A percentile compares a stretch with the other conserved stretches of the same genome.
These are phyloP conservation scores for Sambucus nigra DNA, from an alignment of 129 eudicot species.

Conservation along the genomic window DNA sequence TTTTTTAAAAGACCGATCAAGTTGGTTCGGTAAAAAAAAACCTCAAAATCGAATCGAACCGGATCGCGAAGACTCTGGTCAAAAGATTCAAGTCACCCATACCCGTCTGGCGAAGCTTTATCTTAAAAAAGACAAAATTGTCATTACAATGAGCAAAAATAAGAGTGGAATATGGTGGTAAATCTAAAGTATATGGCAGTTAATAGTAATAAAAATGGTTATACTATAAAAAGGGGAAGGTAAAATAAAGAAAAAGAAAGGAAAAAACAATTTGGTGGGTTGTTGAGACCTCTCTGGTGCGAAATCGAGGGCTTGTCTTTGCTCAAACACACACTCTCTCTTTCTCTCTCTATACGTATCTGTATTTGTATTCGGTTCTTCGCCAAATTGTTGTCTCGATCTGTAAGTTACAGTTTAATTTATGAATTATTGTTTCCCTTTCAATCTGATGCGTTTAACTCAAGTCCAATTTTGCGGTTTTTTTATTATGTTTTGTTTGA, in stretches of 20 bases:
- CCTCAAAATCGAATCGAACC: no score
- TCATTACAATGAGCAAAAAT: no score
- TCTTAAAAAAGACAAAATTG: no score
- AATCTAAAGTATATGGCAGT: neutral
- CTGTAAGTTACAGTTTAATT: conserved; percentile 11
- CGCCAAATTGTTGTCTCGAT: conserved; percentile 14
- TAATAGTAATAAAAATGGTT: no score
- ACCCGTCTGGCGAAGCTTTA: no score
- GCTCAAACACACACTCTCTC: conserved; percentile 11
- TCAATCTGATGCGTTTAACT: conserved; percentile 10
- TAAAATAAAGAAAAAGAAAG: neutral
- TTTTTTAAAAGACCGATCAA: no score
- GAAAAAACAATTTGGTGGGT: conserved; percentile 11
- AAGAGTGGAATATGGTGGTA: neutral
- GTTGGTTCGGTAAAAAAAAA: no score
- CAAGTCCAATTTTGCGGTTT: conserved; percentile 5
- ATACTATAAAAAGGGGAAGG: no score
- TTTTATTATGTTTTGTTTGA: neutral
- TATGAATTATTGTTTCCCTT: neutral
- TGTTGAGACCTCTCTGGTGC: conserved; percentile 43
- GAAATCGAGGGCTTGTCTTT: conserved; percentile 46
- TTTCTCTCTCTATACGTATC: conserved; percentile 24
- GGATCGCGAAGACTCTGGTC: no score
- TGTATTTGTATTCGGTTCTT: conserved; percentile 1
- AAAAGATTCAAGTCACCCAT: no score